These are phyloP conservation scores for Mortierella sp. DNA, from an alignment of 371 early-diverging fungal species.

Conservation along the genomic window DNA sequence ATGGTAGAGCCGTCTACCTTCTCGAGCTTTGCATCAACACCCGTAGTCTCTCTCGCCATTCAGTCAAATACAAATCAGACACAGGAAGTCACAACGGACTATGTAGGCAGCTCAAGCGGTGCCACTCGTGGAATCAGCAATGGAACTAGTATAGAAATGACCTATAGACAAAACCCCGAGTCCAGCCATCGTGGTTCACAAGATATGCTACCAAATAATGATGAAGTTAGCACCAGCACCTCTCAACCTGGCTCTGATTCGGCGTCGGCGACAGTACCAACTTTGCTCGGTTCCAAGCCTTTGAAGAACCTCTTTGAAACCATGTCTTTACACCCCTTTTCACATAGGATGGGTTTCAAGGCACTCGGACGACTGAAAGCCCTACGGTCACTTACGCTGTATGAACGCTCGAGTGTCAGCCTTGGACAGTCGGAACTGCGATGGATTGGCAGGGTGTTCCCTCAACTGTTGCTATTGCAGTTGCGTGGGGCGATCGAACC, in stretches of 20 bases:
- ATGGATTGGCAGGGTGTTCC: slow-evolving; percentile 35
- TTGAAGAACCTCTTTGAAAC: background rate
- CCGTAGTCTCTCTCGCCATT: background rate
- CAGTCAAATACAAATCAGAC: background rate
- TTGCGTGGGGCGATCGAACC: slow-evolving; percentile 40
- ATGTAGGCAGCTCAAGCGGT: background rate
- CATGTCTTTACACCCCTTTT: slow-evolving; percentile 34
- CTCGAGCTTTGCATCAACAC: too few species aligned
- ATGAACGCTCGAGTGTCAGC: slow-evolving; percentile 31
- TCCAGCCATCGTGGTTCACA: background rate
- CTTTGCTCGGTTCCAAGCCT: background rate
- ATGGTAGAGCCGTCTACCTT: background rate
- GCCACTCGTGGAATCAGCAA: background rate
- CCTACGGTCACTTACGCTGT: slow-evolving; percentile 30
- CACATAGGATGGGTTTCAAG: slow-evolving; percentile 32
- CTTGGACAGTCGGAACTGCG: slow-evolving; percentile 25
- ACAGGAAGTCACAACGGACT: background rate
- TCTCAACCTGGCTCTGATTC: background rate
- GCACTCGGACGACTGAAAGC: slow-evolving; percentile 27
- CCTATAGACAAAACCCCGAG: background rate
- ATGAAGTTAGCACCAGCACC: background rate
- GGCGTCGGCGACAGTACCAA: background rate
- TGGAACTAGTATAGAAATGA: background rate
- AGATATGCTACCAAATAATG: background rate
- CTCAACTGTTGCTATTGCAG: slow-evolving; percentile 20